These are phyloP conservation scores for Saccharum hybrid DNA, from an alignment of 202 grass and related monocot species.

Conservation along the genomic window DNA sequence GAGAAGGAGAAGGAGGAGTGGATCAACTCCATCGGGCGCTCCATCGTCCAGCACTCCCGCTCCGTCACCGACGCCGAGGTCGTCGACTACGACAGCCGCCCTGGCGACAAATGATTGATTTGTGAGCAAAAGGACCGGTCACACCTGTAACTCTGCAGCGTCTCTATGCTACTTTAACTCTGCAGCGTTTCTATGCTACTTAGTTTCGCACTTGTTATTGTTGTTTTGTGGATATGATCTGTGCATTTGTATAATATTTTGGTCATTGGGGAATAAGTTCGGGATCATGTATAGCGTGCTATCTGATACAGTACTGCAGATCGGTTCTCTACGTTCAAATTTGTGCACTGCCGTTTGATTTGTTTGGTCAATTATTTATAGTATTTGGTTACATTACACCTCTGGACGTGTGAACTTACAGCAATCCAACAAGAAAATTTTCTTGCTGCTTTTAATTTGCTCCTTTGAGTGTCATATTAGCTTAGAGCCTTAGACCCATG, in stretches of 20 bases:
- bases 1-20: constrained; percentile 99
- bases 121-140: constrained; percentile 36
- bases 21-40: constrained; percentile 96
- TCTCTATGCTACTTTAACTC: constrained; percentile 4
- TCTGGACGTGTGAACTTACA: constrained; percentile 12
- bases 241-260: constrained; percentile 52
- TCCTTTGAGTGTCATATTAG: not conserved
- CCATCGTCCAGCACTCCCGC: constrained; percentile 86
- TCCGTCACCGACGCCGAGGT: constrained; percentile 81
- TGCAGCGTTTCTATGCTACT: too few relatives aligned
- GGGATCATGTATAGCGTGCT: constrained; percentile 29
- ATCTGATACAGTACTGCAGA: not conserved
- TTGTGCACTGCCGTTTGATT: constrained; percentile 8
- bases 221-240: constrained; percentile 18
- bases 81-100: constrained; percentile 79
- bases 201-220: constrained; percentile 9
- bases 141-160: constrained; percentile 33
- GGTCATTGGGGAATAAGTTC: constrained; percentile 38
- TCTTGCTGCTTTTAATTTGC: not conserved
- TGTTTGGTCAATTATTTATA: constrained; percentile 22
- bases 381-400: not conserved
- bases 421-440: not conserved
- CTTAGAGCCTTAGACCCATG: not conserved
- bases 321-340: constrained; percentile 21
- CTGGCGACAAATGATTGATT: constrained; percentile 39